These are phyloP conservation scores for Heterobasidion occidentale DNA, from an alignment of 1,284 basidiomycete species.

Conservation along the genomic window DNA sequence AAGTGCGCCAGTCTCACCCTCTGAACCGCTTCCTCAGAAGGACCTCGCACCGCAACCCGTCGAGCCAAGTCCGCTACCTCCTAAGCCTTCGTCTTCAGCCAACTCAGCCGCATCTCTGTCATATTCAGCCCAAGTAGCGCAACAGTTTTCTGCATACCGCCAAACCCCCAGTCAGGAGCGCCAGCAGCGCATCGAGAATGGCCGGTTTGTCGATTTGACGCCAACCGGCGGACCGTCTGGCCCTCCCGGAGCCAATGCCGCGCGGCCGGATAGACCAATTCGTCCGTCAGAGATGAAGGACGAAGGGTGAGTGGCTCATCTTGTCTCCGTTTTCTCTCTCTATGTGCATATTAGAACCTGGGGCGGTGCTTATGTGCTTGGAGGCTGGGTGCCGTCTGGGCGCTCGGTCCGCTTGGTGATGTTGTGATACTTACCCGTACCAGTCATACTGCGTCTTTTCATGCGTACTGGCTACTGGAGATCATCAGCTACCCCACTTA, in stretches of 20 bases:
- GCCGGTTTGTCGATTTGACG: constrained; percentile 1
- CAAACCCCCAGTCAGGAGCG: constrained; percentile 64
- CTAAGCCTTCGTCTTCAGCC: constrained; percentile 18
- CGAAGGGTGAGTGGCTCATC: constrained; percentile 60
- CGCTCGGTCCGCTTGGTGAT: constrained; percentile 5
- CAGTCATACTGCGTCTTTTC: constrained; percentile 11
- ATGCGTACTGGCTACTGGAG: constrained; percentile 13
- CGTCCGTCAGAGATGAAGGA: constrained; percentile 87
- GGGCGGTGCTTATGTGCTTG: background rate
- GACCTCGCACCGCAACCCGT: constrained; percentile 1
- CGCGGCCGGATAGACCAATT: constrained; percentile 13
- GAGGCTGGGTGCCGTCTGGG: constrained; percentile 2
- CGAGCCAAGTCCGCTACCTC: constrained; percentile 10
- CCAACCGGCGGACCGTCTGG: background rate
- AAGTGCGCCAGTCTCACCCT: background rate
- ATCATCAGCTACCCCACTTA: constrained; percentile 14
- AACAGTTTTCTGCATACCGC: constrained; percentile 60
- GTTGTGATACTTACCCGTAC: constrained; percentile 12
- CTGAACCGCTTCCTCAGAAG: constrained; percentile 1
- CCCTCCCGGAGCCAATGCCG: background rate
- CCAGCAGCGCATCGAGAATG: constrained; percentile 31
- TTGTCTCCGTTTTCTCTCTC: constrained; percentile 10
- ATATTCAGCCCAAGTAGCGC: constrained; percentile 65
- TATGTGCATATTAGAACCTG: constrained; percentile 8
- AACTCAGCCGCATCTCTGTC: constrained; percentile 31